Conservation (phyloP, 345 rosid genomes). For the Combretum micranthum region DNA sequence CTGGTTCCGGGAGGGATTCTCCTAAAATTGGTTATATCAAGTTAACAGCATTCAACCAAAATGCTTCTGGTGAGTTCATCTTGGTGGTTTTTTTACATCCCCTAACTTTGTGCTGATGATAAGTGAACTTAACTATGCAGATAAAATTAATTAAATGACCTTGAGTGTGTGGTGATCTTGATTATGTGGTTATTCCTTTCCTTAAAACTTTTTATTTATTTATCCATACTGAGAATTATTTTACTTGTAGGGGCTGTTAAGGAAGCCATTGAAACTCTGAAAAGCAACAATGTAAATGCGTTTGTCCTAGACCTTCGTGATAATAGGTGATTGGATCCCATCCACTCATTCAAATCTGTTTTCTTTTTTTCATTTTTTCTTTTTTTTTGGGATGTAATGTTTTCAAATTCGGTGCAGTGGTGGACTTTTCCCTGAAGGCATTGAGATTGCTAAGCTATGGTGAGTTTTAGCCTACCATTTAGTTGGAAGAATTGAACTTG, state of each 20-base stretch:
- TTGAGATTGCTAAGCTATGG: constrained; percentile 94
- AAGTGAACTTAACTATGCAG: no score
- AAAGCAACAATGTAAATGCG: constrained; percentile 60
- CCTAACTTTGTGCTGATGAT: no score
- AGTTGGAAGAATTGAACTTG: background rate
- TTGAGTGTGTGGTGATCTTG: no score
- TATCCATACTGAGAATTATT: background rate
- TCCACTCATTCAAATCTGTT: constrained; percentile 12
- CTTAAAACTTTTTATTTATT: no score
- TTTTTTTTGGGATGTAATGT: no score
- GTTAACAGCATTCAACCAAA: constrained; percentile 74
- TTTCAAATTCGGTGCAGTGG: constrained; percentile 66
- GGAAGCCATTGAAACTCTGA: constrained; percentile 70
- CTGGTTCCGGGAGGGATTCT: constrained; percentile 60
- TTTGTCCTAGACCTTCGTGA: constrained; percentile 94
- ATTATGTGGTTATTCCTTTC: no score
- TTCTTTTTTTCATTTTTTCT: constrained; percentile 8
- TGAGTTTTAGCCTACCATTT: constrained; percentile 21
- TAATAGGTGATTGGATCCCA: constrained; percentile 63
- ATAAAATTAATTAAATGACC: no score
- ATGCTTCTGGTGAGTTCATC: constrained; percentile 64
- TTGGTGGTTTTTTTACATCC: background rate
- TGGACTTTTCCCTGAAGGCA: constrained; percentile 94
- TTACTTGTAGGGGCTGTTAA: constrained; percentile 62
- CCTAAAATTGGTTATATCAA: constrained; percentile 86